Evolutionary conservation across 106 monocot species (phyloP), one percentile per base, ranked within the genome.

Genomic region (Allium fistulosum): DNA sequence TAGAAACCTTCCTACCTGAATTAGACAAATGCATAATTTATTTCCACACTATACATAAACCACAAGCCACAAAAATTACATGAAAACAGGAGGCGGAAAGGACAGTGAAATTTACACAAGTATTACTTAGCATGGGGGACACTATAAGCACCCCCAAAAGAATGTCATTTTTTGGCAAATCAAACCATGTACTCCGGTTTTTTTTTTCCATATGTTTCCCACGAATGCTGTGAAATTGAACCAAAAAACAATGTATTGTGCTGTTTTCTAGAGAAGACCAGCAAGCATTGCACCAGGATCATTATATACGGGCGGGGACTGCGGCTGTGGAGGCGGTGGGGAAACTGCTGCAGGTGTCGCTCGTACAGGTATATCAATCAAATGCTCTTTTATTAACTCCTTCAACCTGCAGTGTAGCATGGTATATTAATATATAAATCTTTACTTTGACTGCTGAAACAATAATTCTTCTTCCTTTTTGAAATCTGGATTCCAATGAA

Each of bases 281-380:
- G 97, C 92, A 56, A 99, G 92, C 64, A 92, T 62, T 22, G 90
- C 86, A 70, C 89, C 92, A 37, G 97, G 92, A 59, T 99, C 97
- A 61, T 84, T 85, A 50, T 78, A 67, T 8, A 71, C 17, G 3
- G 70, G 61, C 26, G 84, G 75, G 27, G 82, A 72, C 57, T 85
- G 81, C 47, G 79, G 86, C 47, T 90, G 91, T 71, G 65, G 17
- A 53, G 81, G 78, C 62, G 66, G 63, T 0, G n/a, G 15, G 13
- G 63, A 52, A 7, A 62, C 12, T 9, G 63, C 49, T 27, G 60
- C 57, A 16, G 80, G 65, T 27, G 79, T 60, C 46, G 69, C 67
- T 7, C 61, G 51, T 70, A 26, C 63, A 10, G 97, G 97, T 27
- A 99, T 84, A 66, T 65, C 71, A 67, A 99, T 65, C 69, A 99